phyloP scores from a whole-genome alignment of 169 alveolate genomes.

The Blepharisma undulans region DNA sequence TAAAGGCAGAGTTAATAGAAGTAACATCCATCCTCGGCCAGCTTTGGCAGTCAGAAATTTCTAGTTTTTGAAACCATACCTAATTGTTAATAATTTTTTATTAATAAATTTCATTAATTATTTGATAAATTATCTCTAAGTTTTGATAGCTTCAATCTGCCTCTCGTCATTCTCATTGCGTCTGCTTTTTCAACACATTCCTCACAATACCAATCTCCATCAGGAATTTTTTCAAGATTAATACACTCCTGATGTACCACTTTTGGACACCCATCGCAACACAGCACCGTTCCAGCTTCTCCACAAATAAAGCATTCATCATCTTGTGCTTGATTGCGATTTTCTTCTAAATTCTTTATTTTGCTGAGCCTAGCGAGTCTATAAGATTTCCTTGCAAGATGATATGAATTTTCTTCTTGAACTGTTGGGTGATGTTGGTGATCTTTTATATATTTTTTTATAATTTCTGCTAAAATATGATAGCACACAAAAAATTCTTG shows the following conservation, averaged over 20 bases:
- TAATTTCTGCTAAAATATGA: neutral
- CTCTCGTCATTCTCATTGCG: neutral
- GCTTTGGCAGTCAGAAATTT: neutral
- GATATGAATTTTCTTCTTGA: neutral
- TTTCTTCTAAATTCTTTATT: neutral
- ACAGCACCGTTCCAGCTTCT: neutral
- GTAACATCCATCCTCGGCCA: neutral
- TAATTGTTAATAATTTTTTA: no score
- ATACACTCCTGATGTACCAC: neutral
- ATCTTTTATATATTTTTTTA: neutral
- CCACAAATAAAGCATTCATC: slow-evolving; percentile 1
- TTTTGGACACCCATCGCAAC: neutral
- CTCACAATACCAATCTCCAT: neutral
- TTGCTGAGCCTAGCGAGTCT: slow-evolving; percentile 1
- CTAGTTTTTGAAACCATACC: neutral
- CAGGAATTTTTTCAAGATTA: neutral
- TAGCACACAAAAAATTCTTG: neutral
- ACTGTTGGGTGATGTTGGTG: neutral
- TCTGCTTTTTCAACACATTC: neutral
- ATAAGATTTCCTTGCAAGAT: neutral
- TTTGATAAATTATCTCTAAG: neutral
- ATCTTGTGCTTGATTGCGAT: neutral
- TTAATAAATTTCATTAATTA: neutral
- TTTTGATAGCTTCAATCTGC: neutral
- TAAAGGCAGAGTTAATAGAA: neutral